These are phyloP conservation scores for Eurotiales sp. DNA, from an alignment of 2,329 filamentous ascomycete species.

Conservation along the genomic window DNA sequence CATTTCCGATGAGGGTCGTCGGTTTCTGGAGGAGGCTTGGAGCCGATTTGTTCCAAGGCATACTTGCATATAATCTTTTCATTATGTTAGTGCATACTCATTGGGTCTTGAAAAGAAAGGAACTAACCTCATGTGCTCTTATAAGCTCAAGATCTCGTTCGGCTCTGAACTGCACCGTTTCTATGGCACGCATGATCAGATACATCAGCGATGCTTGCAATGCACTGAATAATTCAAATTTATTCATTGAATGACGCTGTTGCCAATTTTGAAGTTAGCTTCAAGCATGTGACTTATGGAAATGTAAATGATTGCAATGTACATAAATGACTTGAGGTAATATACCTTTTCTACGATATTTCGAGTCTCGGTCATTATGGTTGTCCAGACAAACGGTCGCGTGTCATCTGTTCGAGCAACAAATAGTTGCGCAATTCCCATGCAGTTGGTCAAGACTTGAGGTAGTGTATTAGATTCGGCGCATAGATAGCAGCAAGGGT, in stretches of 20 bases:
- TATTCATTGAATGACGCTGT: conserved; percentile 7
- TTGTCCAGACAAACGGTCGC: conserved; percentile 11
- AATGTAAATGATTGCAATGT: too few species aligned
- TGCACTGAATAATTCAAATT: conserved; percentile 10
- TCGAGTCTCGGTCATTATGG: conserved; percentile 6
- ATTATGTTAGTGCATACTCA: not conserved
- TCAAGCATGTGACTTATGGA: too few species aligned
- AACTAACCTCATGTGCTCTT: conserved; percentile 9
- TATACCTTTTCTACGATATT: conserved; percentile 2
- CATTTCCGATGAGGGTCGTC: conserved; percentile 8
- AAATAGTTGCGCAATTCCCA: conserved; percentile 13
- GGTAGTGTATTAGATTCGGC: not conserved
- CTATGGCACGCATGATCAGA: conserved; percentile 15
- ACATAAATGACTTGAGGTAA: not conserved
- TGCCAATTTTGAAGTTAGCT: not conserved
- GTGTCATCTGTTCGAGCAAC: conserved; percentile 8
- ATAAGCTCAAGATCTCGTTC: conserved; percentile 10
- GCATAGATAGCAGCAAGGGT: conserved; percentile 5
- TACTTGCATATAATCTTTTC: conserved; percentile 6
- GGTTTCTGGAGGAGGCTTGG: not conserved
- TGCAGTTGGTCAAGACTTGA: conserved; percentile 10
- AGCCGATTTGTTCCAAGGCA: not conserved
- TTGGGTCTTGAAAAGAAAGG: not conserved
- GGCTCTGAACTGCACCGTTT: not conserved
- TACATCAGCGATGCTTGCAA: conserved; percentile 9